Evolutionary conservation across 805 yeast genomes (phyloP).

Genomic region (Barnettozyma siamensis): DNA sequence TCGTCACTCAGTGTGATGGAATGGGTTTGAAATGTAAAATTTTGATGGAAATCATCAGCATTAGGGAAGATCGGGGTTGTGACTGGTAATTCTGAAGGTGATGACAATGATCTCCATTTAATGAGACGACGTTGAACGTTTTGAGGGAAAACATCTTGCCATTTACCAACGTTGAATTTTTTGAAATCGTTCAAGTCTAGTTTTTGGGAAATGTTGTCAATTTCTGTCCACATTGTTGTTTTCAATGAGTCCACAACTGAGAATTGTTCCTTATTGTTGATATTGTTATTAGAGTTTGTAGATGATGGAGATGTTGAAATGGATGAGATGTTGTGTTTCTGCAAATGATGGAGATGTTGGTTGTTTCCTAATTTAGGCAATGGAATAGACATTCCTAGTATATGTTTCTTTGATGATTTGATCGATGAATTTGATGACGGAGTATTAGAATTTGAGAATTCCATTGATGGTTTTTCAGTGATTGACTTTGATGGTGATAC

Average conservation of each 20-base stretch:
- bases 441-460: neutral
- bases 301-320: slow-evolving; percentile 10
- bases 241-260: slow-evolving; percentile 19
- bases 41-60: slow-evolving; percentile 56
- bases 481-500: slow-evolving; percentile 3
- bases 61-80: slow-evolving; percentile 77
- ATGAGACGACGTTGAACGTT: slow-evolving; percentile 59
- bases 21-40: slow-evolving; percentile 80
- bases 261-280: slow-evolving; percentile 5
- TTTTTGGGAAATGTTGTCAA: slow-evolving; percentile 73
- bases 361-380: neutral
- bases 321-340: slow-evolving; percentile 1
- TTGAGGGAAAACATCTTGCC: slow-evolving; percentile 87
- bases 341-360: slow-evolving; percentile 3
- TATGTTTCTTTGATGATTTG: slow-evolving; percentile 2
- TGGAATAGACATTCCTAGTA: slow-evolving; percentile 4
- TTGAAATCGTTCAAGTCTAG: slow-evolving; percentile 47
- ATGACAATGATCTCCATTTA: slow-evolving; percentile 88
- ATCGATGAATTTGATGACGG: slow-evolving; percentile 10
- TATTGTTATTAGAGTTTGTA: slow-evolving; percentile 6
- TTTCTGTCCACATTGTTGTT: slow-evolving; percentile 47
- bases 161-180: slow-evolving; percentile 66
- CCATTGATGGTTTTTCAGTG: neutral
- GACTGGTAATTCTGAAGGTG: slow-evolving; percentile 91
- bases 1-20: slow-evolving; percentile 61